A percentile compares a stretch with the other conserved stretches of the same genome.
These are phyloP conservation scores for Logfia minima DNA, from an alignment of 129 eudicot genomes.

Conservation along the genomic window DNA sequence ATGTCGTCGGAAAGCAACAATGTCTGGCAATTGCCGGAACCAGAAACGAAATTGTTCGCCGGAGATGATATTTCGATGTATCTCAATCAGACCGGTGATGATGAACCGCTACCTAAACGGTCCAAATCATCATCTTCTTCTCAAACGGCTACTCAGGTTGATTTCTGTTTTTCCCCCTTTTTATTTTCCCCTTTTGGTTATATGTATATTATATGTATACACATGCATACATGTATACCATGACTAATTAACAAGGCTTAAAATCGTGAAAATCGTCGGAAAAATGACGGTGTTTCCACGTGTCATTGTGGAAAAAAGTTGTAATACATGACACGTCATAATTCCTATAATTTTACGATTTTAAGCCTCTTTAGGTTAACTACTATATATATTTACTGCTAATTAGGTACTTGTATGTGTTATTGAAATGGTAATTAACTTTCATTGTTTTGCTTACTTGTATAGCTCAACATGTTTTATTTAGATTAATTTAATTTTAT, in stretches of 20 bases:
- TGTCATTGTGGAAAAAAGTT: too few species aligned
- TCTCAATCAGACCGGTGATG: neutral
- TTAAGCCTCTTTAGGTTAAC: too few species aligned
- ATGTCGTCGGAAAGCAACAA: conserved; percentile 34
- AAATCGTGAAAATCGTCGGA: too few species aligned
- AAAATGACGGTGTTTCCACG: too few species aligned
- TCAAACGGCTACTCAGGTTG: conserved; percentile 25
- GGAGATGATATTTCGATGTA: conserved; percentile 15
- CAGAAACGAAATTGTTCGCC: conserved; percentile 2
- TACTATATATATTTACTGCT: neutral
- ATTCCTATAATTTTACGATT: too few species aligned
- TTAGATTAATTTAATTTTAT: neutral
- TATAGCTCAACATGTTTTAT: too few species aligned
- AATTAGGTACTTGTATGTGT: neutral
- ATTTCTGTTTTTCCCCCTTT: neutral
- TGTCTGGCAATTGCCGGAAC: conserved; percentile 34
- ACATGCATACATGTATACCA: neutral
- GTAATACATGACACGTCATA: too few species aligned
- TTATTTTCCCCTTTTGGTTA: neutral
- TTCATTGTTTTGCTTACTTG: neutral
- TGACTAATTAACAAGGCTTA: neutral
- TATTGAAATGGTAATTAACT: conserved; percentile 10
- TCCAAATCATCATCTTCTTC: conserved; percentile 29
- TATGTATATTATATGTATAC: too few species aligned
- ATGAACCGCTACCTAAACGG: conserved; percentile 30